phyloP scores from a whole-genome alignment of 495 filamentous ascomycete genomes.

The Neurospora sp. region DNA sequence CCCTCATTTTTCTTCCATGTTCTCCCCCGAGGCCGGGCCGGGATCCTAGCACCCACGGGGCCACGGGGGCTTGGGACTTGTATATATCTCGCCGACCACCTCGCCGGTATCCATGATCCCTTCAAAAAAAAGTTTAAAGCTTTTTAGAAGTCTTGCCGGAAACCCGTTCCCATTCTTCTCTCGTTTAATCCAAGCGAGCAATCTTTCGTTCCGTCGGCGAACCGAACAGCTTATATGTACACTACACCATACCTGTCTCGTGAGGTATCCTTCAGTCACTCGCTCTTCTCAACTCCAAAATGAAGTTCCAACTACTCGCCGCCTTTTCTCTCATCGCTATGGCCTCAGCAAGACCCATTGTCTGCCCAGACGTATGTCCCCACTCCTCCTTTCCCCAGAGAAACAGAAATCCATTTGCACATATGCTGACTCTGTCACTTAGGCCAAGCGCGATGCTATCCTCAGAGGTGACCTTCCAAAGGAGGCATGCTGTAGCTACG shows the following conservation, averaged over 20 bases:
- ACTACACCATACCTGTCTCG: background rate
- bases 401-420: background rate
- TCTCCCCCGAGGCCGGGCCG: background rate
- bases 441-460: slow-evolving; percentile 38
- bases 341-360: slow-evolving; percentile 19
- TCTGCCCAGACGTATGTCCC: slow-evolving; percentile 17
- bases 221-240: background rate
- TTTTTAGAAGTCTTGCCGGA: background rate
- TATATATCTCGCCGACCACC: background rate
- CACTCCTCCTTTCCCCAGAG: too few species aligned
- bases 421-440: slow-evolving; percentile 3
- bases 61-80: background rate
- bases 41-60: background rate
- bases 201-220: background rate
- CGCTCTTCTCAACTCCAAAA: slow-evolving; percentile 2
- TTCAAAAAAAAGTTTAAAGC: background rate
- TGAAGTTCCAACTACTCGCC: slow-evolving; percentile 16
- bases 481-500: slow-evolving; percentile 40
- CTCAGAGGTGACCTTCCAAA: slow-evolving; percentile 32
- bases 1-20: background rate
- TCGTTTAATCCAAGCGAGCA: background rate
- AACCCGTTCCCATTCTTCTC: background rate
- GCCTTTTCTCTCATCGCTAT: slow-evolving; percentile 11
- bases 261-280: background rate
- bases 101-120: background rate